Percentiles rank a stretch among this genome's conserved stretches.
Evolutionary conservation across 306 rosid species (phyloP).

Genomic region (Prosopis cineraria): DNA sequence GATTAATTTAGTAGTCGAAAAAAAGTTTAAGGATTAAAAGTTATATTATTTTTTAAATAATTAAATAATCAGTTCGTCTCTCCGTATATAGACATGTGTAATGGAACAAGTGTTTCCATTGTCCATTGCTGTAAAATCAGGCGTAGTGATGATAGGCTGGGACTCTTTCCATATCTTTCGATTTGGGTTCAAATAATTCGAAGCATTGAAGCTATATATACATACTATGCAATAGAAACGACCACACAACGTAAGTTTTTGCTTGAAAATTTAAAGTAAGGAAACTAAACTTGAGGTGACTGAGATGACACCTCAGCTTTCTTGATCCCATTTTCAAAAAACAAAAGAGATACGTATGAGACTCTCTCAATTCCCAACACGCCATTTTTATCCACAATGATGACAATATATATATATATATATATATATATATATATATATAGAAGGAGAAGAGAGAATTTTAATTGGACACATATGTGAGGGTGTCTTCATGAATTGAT

Average conservation of each 20-base stretch:
- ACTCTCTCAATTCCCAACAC: neutral
- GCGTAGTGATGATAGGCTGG: too few relatives aligned
- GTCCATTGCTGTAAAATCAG: too few relatives aligned
- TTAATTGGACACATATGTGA: neutral
- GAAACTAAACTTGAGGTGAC: slow-evolving; percentile 10
- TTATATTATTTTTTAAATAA: too few relatives aligned
- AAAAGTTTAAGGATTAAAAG: too few relatives aligned
- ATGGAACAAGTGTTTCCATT: neutral
- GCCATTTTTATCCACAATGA: neutral
- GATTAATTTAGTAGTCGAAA: too few relatives aligned
- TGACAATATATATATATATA: too few relatives aligned
- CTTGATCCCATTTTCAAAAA: neutral
- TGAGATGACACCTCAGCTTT: neutral
- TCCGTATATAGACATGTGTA: neutral
- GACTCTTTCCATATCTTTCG: too few relatives aligned
- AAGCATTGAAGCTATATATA: too few relatives aligned
- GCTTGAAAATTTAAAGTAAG: neutral
- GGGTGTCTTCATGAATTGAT: neutral
- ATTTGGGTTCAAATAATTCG: too few relatives aligned
- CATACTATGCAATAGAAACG: neutral
- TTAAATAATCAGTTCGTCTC: neutral
- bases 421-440: too few relatives aligned
- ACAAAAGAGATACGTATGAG: too few relatives aligned
- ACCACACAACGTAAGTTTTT: neutral
- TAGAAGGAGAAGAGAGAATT: too few relatives aligned